phyloP scores from a whole-genome alignment of 2,329 filamentous ascomycete species.

The Fusarium decemcellulare region DNA sequence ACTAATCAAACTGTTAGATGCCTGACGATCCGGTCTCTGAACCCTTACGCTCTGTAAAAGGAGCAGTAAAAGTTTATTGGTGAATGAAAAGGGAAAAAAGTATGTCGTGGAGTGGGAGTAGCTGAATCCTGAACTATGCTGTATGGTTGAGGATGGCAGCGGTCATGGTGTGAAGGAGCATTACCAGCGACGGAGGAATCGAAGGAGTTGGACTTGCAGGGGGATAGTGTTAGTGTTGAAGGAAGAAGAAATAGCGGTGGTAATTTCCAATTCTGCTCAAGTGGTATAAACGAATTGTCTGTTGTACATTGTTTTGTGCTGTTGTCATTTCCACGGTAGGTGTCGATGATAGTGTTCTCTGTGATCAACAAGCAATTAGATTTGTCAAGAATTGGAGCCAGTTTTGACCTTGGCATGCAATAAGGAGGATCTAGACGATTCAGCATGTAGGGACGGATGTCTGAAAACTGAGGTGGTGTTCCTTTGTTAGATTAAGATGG shows the following conservation, averaged over 20 bases:
- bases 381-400: too few relatives aligned
- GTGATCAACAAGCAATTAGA: too few relatives aligned
- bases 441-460: too few relatives aligned
- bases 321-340: neutral
- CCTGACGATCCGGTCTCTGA: constrained; percentile 86
- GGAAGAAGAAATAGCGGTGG: constrained; percentile 33
- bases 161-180: constrained; percentile 21
- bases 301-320: constrained; percentile 5
- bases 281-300: constrained; percentile 13
- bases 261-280: constrained; percentile 39
- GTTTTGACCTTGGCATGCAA: too few relatives aligned
- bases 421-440: too few relatives aligned
- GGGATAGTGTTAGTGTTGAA: constrained; percentile 14
- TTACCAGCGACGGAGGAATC: constrained; percentile 23
- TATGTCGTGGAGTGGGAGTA: constrained; percentile 18
- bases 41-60: constrained; percentile 78
- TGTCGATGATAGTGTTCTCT: too few relatives aligned
- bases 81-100: constrained; percentile 19
- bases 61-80: constrained; percentile 29
- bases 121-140: constrained; percentile 18
- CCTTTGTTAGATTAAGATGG: too few relatives aligned
- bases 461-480: too few relatives aligned
- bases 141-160: constrained; percentile 15
- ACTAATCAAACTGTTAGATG: constrained; percentile 67
- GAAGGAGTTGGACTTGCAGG: constrained; percentile 36